Evolutionary conservation across 495 filamentous ascomycete genomes (phyloP).

Genomic region (Talaromyces proteolyticus): DNA sequence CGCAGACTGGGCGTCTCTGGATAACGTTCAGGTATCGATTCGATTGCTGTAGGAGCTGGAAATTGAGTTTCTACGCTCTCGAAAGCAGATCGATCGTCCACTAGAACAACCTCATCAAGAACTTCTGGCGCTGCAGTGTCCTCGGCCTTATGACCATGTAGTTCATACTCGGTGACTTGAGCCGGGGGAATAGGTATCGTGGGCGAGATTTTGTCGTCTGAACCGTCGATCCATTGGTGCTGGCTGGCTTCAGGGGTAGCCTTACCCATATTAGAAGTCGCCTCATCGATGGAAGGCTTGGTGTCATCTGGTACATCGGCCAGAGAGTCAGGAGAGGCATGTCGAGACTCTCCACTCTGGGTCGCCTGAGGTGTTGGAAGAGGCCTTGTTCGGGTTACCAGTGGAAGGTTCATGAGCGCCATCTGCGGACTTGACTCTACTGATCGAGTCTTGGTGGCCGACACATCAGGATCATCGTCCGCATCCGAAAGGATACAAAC

Average conservation of each 20-base stretch:
- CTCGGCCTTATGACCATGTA: neutral
- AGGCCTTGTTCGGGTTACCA: neutral
- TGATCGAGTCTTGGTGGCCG: neutral
- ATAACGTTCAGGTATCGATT: constrained; percentile 12
- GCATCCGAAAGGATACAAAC: too few relatives aligned
- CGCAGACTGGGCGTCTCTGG: constrained; percentile 46
- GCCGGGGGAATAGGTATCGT: neutral
- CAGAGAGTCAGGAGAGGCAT: neutral
- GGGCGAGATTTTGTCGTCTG: neutral
- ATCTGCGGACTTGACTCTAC: neutral
- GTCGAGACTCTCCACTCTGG: neutral
- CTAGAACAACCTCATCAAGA: constrained; percentile 11
- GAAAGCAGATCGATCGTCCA: constrained; percentile 8
- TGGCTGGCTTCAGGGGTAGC: neutral
- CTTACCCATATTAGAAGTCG: neutral
- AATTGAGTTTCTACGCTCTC: constrained; percentile 1
- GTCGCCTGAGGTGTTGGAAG: neutral
- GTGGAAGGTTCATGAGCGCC: neutral
- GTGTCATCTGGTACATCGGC: neutral
- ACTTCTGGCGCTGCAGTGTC: neutral
- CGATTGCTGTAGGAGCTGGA: constrained; percentile 8
- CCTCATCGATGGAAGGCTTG: neutral
- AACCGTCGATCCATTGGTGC: constrained; percentile 4
- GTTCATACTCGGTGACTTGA: neutral
- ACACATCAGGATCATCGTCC: neutral